These are phyloP conservation scores for Pyrenophora teres DNA, from an alignment of 2,329 filamentous ascomycete genomes.

Conservation along the genomic window DNA sequence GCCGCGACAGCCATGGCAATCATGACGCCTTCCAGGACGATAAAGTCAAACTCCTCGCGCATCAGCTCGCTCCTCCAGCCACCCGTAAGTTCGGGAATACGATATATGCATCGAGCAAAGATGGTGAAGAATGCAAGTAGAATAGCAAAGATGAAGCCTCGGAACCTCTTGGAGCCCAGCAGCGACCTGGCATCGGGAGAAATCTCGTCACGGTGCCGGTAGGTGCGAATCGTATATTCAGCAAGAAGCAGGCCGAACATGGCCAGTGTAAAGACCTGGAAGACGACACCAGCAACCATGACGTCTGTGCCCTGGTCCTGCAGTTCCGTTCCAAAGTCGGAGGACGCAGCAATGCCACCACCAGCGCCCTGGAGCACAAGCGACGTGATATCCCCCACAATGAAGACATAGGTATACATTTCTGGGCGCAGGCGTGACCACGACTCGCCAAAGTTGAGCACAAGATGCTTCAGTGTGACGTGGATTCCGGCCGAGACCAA, in stretches of 20 bases:
- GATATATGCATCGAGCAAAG: slow-evolving; percentile 55
- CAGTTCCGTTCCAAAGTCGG: slow-evolving; percentile 46
- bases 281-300: slow-evolving; percentile 62
- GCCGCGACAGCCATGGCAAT: slow-evolving; percentile 53
- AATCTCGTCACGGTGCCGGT: slow-evolving; percentile 33
- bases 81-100: slow-evolving; percentile 55
- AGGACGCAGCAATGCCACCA: slow-evolving; percentile 61
- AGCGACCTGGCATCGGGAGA: slow-evolving; percentile 24
- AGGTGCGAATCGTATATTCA: slow-evolving; percentile 45
- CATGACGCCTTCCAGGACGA: slow-evolving; percentile 60
- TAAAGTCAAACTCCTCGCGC: slow-evolving; percentile 55
- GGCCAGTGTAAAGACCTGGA: slow-evolving; percentile 60
- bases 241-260: slow-evolving; percentile 52
- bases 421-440: slow-evolving; percentile 38
- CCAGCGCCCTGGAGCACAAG: slow-evolving; percentile 64
- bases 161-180: slow-evolving; percentile 32
- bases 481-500: slow-evolving; percentile 62
- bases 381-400: slow-evolving; percentile 62
- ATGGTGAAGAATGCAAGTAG: slow-evolving; percentile 51
- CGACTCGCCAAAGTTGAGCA: slow-evolving; percentile 57
- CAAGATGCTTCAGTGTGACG: slow-evolving; percentile 61
- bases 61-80: slow-evolving; percentile 54
- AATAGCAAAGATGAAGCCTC: slow-evolving; percentile 43
- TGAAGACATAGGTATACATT: slow-evolving; percentile 64
- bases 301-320: slow-evolving; percentile 58